Conservation (phyloP, 2,329 filamentous ascomycete species). For the Lecanoromycetidae sp. region DNA sequence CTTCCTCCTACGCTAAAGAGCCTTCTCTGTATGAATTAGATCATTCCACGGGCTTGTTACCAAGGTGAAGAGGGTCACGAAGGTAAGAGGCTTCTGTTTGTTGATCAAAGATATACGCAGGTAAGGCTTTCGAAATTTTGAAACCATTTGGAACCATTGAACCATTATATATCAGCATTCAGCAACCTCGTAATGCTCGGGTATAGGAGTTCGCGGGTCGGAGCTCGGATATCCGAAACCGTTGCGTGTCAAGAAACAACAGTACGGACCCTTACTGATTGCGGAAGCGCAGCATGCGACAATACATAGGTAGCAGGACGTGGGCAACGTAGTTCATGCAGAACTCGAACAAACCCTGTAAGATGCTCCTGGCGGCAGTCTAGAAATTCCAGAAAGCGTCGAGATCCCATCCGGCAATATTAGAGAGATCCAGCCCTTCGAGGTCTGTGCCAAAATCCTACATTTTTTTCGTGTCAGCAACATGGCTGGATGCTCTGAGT, state of each 20-base stretch:
- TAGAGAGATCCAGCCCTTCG: slow-evolving; percentile 3
- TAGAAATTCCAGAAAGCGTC: slow-evolving; percentile 10
- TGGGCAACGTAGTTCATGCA: neutral
- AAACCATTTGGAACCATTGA: neutral
- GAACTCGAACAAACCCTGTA: neutral
- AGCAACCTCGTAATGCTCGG: no score
- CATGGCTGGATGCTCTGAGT: no score
- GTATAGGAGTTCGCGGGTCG: neutral
- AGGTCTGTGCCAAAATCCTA: slow-evolving; percentile 4
- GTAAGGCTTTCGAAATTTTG: neutral
- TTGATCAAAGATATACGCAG: no score
- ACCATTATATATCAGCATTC: neutral
- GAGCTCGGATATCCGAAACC: neutral
- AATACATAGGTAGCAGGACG: neutral
- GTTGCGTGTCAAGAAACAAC: neutral
- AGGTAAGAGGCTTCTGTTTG: no score
- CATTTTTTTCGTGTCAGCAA: neutral
- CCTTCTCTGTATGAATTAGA: neutral
- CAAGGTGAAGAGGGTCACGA: no score
- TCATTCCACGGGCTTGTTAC: no score
- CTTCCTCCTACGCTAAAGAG: no score
- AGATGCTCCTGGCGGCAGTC: neutral
- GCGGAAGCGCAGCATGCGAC: neutral
- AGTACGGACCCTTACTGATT: no score
- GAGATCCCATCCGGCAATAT: slow-evolving; percentile 6